Base-by-base conservation (phyloP, 805 yeast species). In the Lachancea meyersii region DNA sequence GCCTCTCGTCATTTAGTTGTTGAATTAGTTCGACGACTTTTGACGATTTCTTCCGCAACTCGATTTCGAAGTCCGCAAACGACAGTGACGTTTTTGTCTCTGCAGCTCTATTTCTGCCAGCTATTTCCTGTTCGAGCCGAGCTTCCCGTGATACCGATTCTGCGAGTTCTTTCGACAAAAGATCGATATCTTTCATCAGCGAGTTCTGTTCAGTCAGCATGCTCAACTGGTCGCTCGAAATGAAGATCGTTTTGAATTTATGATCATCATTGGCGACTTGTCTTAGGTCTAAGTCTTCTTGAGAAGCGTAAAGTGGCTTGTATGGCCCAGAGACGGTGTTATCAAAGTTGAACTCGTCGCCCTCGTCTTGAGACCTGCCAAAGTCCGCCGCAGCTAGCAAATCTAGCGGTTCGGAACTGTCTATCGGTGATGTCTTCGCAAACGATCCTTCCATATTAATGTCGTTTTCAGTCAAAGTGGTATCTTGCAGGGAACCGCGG, bases 141-240 rank as follows among this genome's bases (percentile, higher is more conserved):
- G 82, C 67, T 57, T 85, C 94, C 31, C 93, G 66, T 41, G 76
- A 73, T 35, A 84, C 81, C 0, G 89, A 79, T 19, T 76, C 76
- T 0, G 88, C 89, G 38, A 85, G 67, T 53, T 84, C 94, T 20
- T 75, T 73, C 1, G 89, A 80, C 1, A 85, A 80, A 19, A 82
- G 54, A 46, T 80, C 82, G 31, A 85, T 61, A 54, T 84, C 91
- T 43, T 73, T 71, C 51, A 82, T 67, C 31, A 84, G 60, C 20
- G 72, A 74, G 38, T 70, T 70, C 48, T 79, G 82, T 41, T 82
- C 77, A 27, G 69, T 75, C 65, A 83, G 68, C 6, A 82, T 65
- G 1, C 80, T 79, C 41, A 80, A 57, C 50, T 83, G 87, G 18
- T 79, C 82, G 31, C 77, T 72, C 1, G 80, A 70, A 40, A 80